These are phyloP conservation scores for Collybiopsis confluens DNA, from an alignment of 768 basidiomycete genomes.

Conservation along the genomic window DNA sequence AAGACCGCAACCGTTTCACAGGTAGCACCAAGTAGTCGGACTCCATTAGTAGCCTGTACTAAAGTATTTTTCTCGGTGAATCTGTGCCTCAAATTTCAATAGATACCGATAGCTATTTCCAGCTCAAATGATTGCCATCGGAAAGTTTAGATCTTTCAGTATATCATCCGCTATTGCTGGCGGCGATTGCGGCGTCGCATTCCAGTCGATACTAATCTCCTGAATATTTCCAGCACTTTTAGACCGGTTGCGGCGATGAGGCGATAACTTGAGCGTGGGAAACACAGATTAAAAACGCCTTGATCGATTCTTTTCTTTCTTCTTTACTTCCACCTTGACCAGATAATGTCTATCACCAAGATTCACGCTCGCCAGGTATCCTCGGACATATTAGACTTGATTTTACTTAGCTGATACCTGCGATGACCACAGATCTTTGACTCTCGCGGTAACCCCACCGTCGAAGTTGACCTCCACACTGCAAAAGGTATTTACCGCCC, in stretches of 20 bases:
- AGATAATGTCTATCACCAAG: constrained; percentile 87
- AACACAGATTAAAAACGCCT: not conserved
- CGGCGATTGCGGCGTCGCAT: no score
- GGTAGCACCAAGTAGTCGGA: no score
- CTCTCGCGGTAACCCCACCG: constrained; percentile 97
- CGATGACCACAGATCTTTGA: constrained; percentile 80
- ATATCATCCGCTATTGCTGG: no score
- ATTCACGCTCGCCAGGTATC: constrained; percentile 88
- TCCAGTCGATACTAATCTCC: not conserved
- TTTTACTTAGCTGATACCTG: constrained; percentile 2
- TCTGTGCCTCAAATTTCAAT: no score
- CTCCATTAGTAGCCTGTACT: no score
- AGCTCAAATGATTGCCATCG: no score
- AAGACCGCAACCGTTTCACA: not conserved
- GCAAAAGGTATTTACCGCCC: constrained; percentile 58
- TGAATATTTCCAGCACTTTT: not conserved
- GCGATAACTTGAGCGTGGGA: constrained; percentile 2
- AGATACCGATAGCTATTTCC: no score
- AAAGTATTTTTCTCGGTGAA: no score
- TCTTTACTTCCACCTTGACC: constrained; percentile 16
- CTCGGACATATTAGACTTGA: not conserved
- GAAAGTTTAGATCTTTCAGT: no score
- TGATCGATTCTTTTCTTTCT: not conserved
- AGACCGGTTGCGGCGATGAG: no score
- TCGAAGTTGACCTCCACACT: constrained; percentile 90